These are phyloP conservation scores for Nakazawaea wickerhamii DNA, from an alignment of 805 yeast species.

Conservation along the genomic window DNA sequence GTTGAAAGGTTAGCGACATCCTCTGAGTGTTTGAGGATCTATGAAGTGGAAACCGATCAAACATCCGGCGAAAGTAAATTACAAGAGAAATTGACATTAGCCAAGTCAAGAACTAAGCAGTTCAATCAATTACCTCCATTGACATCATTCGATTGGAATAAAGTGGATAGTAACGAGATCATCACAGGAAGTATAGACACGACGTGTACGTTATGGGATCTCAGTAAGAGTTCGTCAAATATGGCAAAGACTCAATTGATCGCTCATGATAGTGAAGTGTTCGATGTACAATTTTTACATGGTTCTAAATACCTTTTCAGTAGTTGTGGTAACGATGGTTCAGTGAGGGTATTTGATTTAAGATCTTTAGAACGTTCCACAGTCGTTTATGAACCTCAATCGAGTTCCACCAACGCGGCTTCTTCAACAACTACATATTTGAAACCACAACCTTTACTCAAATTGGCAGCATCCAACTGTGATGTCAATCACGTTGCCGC, in stretches of 20 bases:
- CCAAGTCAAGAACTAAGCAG: conserved; percentile 37
- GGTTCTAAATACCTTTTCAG: conserved; percentile 76
- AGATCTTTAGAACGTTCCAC: conserved; percentile 90
- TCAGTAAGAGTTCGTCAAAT: conserved; percentile 45
- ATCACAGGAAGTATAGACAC: conserved; percentile 91
- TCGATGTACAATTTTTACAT: conserved; percentile 80
- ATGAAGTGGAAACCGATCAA: conserved; percentile 22
- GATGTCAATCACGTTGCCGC: conserved; percentile 85
- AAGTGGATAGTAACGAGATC: conserved; percentile 57
- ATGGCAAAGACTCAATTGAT: conserved; percentile 87
- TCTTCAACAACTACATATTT: conserved; percentile 11
- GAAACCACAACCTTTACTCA: conserved; percentile 55
- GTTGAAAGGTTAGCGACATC: conserved; percentile 56
- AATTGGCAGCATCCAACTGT: conserved; percentile 70
- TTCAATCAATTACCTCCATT: conserved; percentile 72
- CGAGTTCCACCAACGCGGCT: conserved; percentile 14
- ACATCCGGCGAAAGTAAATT: conserved; percentile 17
- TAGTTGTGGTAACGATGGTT: conserved; percentile 93
- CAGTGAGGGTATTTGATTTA: conserved; percentile 86
- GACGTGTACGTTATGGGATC: conserved; percentile 96
- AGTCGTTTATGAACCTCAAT: conserved; percentile 79
- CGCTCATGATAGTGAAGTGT: conserved; percentile 95
- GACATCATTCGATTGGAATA: conserved; percentile 92
- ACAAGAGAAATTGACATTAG: conserved; percentile 35
- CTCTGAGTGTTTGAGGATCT: conserved; percentile 63